phyloP scores from a whole-genome alignment of 306 rosid species.

The Cicer bijugum region DNA sequence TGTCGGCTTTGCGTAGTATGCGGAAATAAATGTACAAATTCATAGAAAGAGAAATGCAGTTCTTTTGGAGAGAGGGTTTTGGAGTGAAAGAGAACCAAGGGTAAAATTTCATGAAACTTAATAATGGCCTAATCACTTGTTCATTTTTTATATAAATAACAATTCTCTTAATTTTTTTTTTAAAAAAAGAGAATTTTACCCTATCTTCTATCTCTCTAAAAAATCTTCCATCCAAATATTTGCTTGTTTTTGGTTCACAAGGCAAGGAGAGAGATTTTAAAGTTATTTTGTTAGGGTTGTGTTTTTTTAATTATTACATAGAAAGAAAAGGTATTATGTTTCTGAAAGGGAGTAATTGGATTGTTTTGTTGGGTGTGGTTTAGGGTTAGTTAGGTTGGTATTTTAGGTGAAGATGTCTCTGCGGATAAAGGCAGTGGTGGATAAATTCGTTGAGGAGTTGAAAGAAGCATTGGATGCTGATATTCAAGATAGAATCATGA shows the following conservation, averaged over 20 bases:
- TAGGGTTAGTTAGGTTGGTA: constrained; percentile 33
- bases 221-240: not conserved
- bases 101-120: not conserved
- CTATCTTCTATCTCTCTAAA: no score
- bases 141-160: not conserved
- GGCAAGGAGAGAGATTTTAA: not conserved
- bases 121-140: not conserved
- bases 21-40: not conserved
- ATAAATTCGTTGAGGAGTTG: constrained; percentile 90
- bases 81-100: not conserved
- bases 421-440: constrained; percentile 90
- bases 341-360: constrained; percentile 6
- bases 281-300: not conserved
- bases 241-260: not conserved
- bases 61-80: not conserved
- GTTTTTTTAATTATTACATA: not conserved
- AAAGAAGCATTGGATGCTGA: constrained; percentile 96
- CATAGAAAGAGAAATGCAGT: not conserved
- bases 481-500: constrained; percentile 93
- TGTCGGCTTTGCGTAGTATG: not conserved
- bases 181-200: no score
- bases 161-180: no score
- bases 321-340: not conserved
- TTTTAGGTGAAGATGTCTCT: constrained; percentile 68
- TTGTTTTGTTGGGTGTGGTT: constrained; percentile 23